Base-by-base conservation (phyloP, 2,329 filamentous ascomycete species). In the Juglanconis oblonga region DNA sequence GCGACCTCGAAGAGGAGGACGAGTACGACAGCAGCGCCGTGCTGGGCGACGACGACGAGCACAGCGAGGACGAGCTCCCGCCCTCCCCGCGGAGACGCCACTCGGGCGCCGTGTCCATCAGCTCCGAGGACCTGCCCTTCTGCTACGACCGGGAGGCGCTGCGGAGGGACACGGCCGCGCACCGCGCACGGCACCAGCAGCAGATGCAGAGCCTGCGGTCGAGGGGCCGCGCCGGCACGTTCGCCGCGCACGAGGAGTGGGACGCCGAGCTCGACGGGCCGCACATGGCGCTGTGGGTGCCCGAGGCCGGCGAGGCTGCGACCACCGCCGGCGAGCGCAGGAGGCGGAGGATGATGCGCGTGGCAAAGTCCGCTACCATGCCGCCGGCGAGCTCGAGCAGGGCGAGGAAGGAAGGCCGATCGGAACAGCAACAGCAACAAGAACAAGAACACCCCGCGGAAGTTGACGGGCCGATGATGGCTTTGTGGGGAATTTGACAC, bases 51-150 rank as follows among this genome's bases (percentile, higher is more conserved):
- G 57, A 55, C 31, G 61, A 61, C 58, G 61, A 57, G 42, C 56
- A 52, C 51, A 58, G 50, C 61, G 61, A 61, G 13, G 61, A 61
- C 54, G 61, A 63, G 58, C 61, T 63, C 10, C 61, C 61, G 3
- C 61, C 54, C 3, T 63, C 61, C 24, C 61, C 61, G 11, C 50
- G 56, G 51, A 53, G 61, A 36, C 58, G 61, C 8, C 61, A 63
- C 55, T 61, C 58, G 17, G 61, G 61, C 17, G 61, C 61, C 58
- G 61, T 63, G 40, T 63, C 61, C 58, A 60, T 63, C 50, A 63
- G 61, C 58, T 47, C 57, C n/a, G 61, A 63, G 55, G 61, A 63
- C 4, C 58, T 63, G 33, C 61, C 61, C 11, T 50, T 57, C 17
- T 63, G 61, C 58, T 53, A 57, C 24, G 59, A 63, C 58, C 47